Evolutionary conservation across 2,329 filamentous ascomycete species (phyloP).

Genomic region (Blastomyces silverae): DNA sequence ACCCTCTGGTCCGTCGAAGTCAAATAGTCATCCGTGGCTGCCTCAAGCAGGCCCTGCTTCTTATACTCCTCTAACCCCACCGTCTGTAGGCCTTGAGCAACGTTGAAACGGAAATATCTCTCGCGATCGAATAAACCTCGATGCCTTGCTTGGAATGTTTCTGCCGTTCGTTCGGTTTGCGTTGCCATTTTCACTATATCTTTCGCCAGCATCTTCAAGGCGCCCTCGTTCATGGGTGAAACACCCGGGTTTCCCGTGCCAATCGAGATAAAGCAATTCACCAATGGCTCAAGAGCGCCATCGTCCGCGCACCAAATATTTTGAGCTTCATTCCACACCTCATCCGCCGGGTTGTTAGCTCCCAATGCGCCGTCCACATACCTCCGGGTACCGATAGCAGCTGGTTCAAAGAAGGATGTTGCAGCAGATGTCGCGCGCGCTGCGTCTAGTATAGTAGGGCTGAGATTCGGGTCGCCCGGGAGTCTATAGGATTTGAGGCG

Average conservation of each 20-base stretch:
- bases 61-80: conserved; percentile 26
- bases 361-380: conserved; percentile 29
- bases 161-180: conserved; percentile 29
- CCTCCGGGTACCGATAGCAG: conserved; percentile 24
- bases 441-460: conserved; percentile 29
- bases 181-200: conserved; percentile 27
- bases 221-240: conserved; percentile 22
- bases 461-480: conserved; percentile 22
- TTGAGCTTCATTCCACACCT: conserved; percentile 27
- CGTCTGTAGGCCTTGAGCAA: conserved; percentile 29
- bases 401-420: conserved; percentile 29
- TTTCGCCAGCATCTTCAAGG: conserved; percentile 21
- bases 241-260: conserved; percentile 27
- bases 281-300: conserved; percentile 26
- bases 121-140: conserved; percentile 24
- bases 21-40: conserved; percentile 27
- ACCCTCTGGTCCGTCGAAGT: conserved; percentile 19
- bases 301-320: conserved; percentile 28
- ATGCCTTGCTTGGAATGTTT: conserved; percentile 26
- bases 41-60: conserved; percentile 22
- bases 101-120: conserved; percentile 34
- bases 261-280: conserved; percentile 31
- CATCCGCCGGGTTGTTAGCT: conserved; percentile 30
- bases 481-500: conserved; percentile 28
- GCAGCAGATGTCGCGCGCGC: conserved; percentile 31